Conservation (phyloP, 768 basidiomycete species). For the Suillus spraguei region DNA sequence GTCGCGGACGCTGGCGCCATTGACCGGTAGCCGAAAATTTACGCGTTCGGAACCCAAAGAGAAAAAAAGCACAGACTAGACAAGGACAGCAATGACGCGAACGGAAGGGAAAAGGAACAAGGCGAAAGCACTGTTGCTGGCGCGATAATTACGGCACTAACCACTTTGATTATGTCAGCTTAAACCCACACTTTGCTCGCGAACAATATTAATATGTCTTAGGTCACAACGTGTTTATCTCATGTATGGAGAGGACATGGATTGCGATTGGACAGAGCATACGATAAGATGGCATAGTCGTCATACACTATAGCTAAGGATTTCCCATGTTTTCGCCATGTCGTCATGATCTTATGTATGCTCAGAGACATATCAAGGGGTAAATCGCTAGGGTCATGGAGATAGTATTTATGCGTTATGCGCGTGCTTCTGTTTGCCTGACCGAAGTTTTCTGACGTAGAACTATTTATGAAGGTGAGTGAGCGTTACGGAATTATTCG, state of each 20-base stretch:
- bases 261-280: conserved; percentile 12
- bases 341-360: conserved; percentile 9
- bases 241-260: conserved; percentile 15
- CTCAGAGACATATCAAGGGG: conserved; percentile 12
- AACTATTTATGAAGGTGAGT: conserved; percentile 56
- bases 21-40: conserved; percentile 28
- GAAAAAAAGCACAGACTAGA: conserved; percentile 14
- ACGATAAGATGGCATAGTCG: conserved; percentile 14
- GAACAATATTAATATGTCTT: conserved; percentile 8
- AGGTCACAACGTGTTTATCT: conserved; percentile 7
- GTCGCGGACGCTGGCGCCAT: conserved; percentile 32
- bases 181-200: conserved; percentile 1
- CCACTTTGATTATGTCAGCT: conserved; percentile 13
- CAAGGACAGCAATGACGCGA: conserved; percentile 31
- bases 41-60: conserved; percentile 20
- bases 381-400: conserved; percentile 6
- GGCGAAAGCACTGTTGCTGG: conserved; percentile 22
- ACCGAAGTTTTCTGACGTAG: conserved; percentile 91
- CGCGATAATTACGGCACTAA: conserved; percentile 36
- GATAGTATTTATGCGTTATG: conserved; percentile 39
- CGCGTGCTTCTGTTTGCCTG: conserved; percentile 95
- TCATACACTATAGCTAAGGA: conserved; percentile 19
- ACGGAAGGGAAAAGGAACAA: conserved; percentile 31
- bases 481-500: background rate
- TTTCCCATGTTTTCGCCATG: conserved; percentile 13